Base-by-base conservation (phyloP, 805 yeast species). In the Hanseniaspora lachancei region DNA sequence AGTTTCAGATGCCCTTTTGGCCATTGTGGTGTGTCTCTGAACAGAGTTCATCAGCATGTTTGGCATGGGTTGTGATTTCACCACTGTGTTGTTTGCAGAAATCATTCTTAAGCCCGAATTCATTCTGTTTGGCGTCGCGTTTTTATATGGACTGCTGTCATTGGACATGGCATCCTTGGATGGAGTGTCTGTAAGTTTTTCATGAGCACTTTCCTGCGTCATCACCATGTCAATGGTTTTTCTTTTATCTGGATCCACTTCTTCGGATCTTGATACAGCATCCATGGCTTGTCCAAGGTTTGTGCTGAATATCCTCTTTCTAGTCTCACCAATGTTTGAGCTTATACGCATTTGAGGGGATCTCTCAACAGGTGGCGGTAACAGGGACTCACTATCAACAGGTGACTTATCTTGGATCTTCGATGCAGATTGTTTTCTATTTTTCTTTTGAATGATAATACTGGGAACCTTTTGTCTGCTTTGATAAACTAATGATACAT, bases 341-440 rank as follows among this genome's bases (percentile, higher is more conserved):
- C 71, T 68, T 18, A 68, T 66, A 49, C 72, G 62, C 43, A 68
- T 68, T 20, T 70, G 71, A 21, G 71, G 72, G 9, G 72, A 68
- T 56, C 67, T 69, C 9, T 71, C 71, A 54, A 64, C 61, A 23
- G 72, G 72, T n/a, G 72, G 72, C 15, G 71, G 71, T 55, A 68
- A 59, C 27, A 68, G 61, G 3, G 71, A 68, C 38, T 63, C 64
- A 29, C 61, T 24, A 10, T 35, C 32, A 36, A 36, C 41, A 23
- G 47, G n/a, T 60, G 53, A 38, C 49, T 57, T 18, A 48, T 55
- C 48, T 24, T 59, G 62, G 64, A 13, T 74, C 44, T 16, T 41
- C 20, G 8, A 46, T 18, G 60, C 18, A 58, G 36, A 35, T 23
- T 52, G 47, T 34, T 39, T 36, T 44, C 32, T 18, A 43, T 67